Evolutionary conservation across 2,329 filamentous ascomycete genomes (phyloP).

Genomic region (Phyllosticta citribraziliensis): DNA sequence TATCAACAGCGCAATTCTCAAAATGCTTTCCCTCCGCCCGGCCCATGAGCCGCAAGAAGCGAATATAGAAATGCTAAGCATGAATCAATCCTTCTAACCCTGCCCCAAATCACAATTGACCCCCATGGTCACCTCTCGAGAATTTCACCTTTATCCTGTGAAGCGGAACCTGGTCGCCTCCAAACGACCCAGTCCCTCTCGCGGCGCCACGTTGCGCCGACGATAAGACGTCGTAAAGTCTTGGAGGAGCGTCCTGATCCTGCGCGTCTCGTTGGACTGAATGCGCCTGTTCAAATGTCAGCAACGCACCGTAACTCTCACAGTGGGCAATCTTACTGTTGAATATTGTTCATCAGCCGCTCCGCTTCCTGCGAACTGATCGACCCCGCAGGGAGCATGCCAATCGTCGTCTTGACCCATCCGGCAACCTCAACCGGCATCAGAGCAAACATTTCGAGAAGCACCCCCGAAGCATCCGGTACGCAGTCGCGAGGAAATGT

Average conservation of each 20-base stretch:
- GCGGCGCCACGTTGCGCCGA: slow-evolving; percentile 85
- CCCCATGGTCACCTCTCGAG: not conserved
- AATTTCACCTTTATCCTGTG: slow-evolving; percentile 10
- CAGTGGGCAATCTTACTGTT: slow-evolving; percentile 39
- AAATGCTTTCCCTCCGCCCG: not conserved
- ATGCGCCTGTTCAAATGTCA: slow-evolving; percentile 42
- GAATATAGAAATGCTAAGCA: slow-evolving; percentile 5
- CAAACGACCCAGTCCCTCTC: slow-evolving; percentile 79
- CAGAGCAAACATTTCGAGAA: slow-evolving; percentile 81
- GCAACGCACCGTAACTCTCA: not conserved
- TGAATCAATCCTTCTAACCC: slow-evolving; percentile 6
- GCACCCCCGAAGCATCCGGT: slow-evolving; percentile 83
- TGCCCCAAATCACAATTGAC: not conserved
- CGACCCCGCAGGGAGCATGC: slow-evolving; percentile 72
- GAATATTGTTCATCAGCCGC: slow-evolving; percentile 69
- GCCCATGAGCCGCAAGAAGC: not conserved
- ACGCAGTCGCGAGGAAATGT: slow-evolving; percentile 95
- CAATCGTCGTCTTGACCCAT: slow-evolving; percentile 79
- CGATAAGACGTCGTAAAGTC: slow-evolving; percentile 96
- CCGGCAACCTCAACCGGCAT: slow-evolving; percentile 66
- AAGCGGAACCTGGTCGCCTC: slow-evolving; percentile 86
- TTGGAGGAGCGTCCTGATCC: slow-evolving; percentile 76
- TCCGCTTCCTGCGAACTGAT: slow-evolving; percentile 73
- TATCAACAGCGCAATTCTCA: not conserved
- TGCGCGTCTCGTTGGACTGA: slow-evolving; percentile 57